phyloP scores from a whole-genome alignment of 208 protist species.

The Trypanosoma theileri region DNA sequence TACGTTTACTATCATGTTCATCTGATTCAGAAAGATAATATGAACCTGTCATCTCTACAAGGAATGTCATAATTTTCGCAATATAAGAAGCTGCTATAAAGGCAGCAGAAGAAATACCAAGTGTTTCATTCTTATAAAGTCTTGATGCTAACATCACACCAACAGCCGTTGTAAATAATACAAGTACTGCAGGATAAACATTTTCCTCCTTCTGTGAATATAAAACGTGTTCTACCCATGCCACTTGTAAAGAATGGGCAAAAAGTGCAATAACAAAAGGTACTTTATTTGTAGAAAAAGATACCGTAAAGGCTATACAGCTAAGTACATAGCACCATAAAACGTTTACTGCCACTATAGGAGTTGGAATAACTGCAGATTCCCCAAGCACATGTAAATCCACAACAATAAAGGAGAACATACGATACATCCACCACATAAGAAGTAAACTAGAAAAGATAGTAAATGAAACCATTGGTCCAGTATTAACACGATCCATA shows the following conservation, averaged over 20 bases:
- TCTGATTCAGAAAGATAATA: slow-evolving; percentile 56
- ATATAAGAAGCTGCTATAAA: slow-evolving; percentile 71
- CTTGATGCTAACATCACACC: slow-evolving; percentile 55
- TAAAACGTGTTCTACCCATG: slow-evolving; percentile 83
- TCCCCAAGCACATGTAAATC: slow-evolving; percentile 83
- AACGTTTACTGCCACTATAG: slow-evolving; percentile 59
- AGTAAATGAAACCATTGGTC: slow-evolving; percentile 75
- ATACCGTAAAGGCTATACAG: slow-evolving; percentile 68
- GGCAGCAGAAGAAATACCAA: slow-evolving; percentile 43
- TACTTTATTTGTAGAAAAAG: slow-evolving; percentile 62
- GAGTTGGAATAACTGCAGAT: slow-evolving; percentile 57
- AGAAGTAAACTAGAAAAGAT: slow-evolving; percentile 77
- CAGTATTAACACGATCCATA: slow-evolving; percentile 60
- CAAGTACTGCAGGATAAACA: slow-evolving; percentile 73
- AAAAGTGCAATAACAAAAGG: slow-evolving; percentile 56
- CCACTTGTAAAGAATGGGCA: slow-evolving; percentile 66
- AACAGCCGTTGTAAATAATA: slow-evolving; percentile 60
- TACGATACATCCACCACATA: slow-evolving; percentile 89
- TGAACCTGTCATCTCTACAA: slow-evolving; percentile 71
- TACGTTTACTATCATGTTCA: not conserved
- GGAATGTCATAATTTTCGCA: slow-evolving; percentile 76
- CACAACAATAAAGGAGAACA: slow-evolving; percentile 84
- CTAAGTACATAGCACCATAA: slow-evolving; percentile 82
- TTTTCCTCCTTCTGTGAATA: slow-evolving; percentile 83
- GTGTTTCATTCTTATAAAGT: slow-evolving; percentile 64